Conservation (phyloP, 1,284 basidiomycete species). For the Pseudozyma flocculosa region DNA sequence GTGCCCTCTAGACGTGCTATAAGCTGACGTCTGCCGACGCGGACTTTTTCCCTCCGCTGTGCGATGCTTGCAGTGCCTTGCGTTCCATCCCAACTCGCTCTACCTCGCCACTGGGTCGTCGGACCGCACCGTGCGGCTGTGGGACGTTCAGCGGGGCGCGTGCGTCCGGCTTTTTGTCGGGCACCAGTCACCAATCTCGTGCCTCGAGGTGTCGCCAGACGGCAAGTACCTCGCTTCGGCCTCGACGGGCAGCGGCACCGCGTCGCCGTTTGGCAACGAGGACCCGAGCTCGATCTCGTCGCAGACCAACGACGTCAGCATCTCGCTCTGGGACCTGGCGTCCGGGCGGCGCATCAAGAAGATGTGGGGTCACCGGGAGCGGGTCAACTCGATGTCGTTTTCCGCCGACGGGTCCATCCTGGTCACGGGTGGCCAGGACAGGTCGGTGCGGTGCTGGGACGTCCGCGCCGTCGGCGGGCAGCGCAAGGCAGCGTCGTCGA, state of each 20-base stretch:
- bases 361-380: conserved; percentile 88
- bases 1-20: no score
- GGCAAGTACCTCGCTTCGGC: conserved; percentile 90
- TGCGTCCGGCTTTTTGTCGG: conserved; percentile 95
- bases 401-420: conserved; percentile 86
- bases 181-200: conserved; percentile 85
- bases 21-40: no score
- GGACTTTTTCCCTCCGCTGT: background rate
- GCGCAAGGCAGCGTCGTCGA: conserved; percentile 2
- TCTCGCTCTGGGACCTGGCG: conserved; percentile 94
- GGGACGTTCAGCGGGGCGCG: conserved; percentile 95
- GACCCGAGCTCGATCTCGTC: conserved; percentile 8
- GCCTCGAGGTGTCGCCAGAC: conserved; percentile 86
- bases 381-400: conserved; percentile 87
- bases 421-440: conserved; percentile 85
- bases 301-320: conserved; percentile 74
- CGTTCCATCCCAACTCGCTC: conserved; percentile 95
- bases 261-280: conserved; percentile 23
- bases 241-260: conserved; percentile 34
- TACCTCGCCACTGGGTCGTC: conserved; percentile 96
- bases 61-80: conserved; percentile 75
- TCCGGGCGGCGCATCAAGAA: conserved; percentile 91
- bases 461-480: conserved; percentile 71
- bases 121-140: conserved; percentile 90
- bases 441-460: conserved; percentile 96